Evolutionary conservation across 257 asterid genomes (phyloP), one percentile per base, ranked within the genome.

Genomic region (Solanum etuberosum): DNA sequence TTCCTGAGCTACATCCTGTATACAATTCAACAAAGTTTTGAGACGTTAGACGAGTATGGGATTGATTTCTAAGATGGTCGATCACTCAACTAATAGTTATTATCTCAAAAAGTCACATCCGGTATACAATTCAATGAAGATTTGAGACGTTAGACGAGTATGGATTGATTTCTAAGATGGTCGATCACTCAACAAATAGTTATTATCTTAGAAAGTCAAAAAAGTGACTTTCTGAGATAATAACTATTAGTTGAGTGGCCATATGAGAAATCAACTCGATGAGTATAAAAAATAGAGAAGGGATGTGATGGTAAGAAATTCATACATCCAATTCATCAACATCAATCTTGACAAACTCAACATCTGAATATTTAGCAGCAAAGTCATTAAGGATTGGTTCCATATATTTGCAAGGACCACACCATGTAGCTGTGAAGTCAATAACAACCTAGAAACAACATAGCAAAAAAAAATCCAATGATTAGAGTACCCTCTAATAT

Each of bases 1-100:
- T 84, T 92, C 94, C 46, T 90, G 86, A 61, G 97, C 96, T 61
- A 94, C 95, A n/a, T 87, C 96, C 98, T 95, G 92, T 88, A 86
- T 46, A 16, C 35, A 85, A 3, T 40, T 7, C 34, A 89, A 87
- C 21, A 38, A 61, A 4, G 34, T 65, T 18, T n/a, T 46, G 10
- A 74, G n/a, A 31, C 5, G 63, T 29, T 57, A 73, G 13, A 83
- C 0, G n/a, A 70, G n/a, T 67, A 4, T 42, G 10, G 1, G 4
- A 2, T 14, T 67, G 37, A 67, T 67, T 67, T 51, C 61, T 54
- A 54, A 6, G 0, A 54, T 6, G n/a, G n/a, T 54, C 9, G 61
- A 54, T 54, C 61, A 54, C 77, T 70, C 2, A 70, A 31, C 25
- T 70, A 70, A 31, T 31, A 16, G n/a, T 29, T 31, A 68, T 68